Evolutionary conservation across 2,329 filamentous ascomycete species (phyloP).

Genomic region (Ascosphaera aggregata): DNA sequence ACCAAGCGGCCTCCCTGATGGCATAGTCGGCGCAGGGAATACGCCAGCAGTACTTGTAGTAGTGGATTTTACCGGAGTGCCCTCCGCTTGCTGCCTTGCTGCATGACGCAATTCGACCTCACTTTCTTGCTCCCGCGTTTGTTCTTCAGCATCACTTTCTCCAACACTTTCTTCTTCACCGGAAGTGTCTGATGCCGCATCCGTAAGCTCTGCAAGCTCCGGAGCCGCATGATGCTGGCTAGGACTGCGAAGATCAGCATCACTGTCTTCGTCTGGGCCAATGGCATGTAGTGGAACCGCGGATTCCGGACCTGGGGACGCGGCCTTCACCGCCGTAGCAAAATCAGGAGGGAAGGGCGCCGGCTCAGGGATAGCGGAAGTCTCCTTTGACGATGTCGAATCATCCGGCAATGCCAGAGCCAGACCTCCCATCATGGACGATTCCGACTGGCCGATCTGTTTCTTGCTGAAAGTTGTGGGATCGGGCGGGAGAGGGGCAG

Average conservation of each 20-base stretch:
- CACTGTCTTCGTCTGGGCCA: conserved; percentile 4
- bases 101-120: no score
- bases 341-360: background rate
- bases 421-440: background rate
- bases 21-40: background rate
- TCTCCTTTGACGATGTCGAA: background rate
- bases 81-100: background rate
- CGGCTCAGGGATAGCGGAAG: background rate
- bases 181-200: no score
- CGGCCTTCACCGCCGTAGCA: background rate
- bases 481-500: no score
- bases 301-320: background rate
- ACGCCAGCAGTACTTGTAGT: background rate
- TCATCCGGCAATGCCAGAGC: background rate
- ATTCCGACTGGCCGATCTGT: background rate
- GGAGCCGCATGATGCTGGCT: no score
- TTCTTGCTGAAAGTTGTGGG: conserved; percentile 1
- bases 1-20: background rate
- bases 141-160: no score
- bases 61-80: background rate
- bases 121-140: no score
- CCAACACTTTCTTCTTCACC: no score
- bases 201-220: no score
- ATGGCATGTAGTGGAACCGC: background rate
- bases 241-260: no score